A percentile compares a stretch with the other conserved stretches of the same genome.
Evolutionary conservation across 805 yeast species (phyloP).

Genomic region (Saturnispora dispora): DNA sequence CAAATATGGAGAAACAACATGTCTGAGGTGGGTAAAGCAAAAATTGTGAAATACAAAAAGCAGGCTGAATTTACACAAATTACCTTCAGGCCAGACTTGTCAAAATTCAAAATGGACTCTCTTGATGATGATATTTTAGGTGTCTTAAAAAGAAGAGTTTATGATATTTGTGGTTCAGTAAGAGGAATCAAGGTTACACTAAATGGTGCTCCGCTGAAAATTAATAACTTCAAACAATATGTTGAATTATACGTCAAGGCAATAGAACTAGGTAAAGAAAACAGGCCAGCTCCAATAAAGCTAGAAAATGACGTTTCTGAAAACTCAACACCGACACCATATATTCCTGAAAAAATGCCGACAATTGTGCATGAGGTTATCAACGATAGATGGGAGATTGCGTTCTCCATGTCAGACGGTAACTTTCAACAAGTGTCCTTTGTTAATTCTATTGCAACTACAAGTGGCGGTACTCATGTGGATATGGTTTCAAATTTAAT

Average conservation of each 20-base stretch:
- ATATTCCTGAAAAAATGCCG: slow-evolving; percentile 31
- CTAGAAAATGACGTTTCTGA: slow-evolving; percentile 3
- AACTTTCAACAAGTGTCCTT: slow-evolving; percentile 89
- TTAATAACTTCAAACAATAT: slow-evolving; percentile 73
- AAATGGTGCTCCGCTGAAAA: slow-evolving; percentile 61
- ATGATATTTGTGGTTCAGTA: slow-evolving; percentile 91
- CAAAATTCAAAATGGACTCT: slow-evolving; percentile 74
- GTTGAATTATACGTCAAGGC: slow-evolving; percentile 86
- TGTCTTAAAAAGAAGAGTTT: slow-evolving; percentile 86
- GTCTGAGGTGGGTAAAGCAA: slow-evolving; percentile 69
- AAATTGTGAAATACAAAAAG: slow-evolving; percentile 48
- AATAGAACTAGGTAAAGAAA: slow-evolving; percentile 42
- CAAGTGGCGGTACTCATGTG: slow-evolving; percentile 94
- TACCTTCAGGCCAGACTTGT: slow-evolving; percentile 80
- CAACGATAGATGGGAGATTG: slow-evolving; percentile 91
- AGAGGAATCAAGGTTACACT: slow-evolving; percentile 69
- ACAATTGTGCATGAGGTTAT: slow-evolving; percentile 71
- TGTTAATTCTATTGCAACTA: slow-evolving; percentile 95
- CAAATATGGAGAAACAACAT: slow-evolving; percentile 88
- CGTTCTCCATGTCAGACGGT: slow-evolving; percentile 88
- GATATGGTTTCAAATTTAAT: slow-evolving; percentile 79
- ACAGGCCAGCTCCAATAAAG: slow-evolving; percentile 11
- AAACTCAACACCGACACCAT: slow-evolving; percentile 6
- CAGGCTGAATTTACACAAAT: slow-evolving; percentile 77
- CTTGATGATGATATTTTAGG: slow-evolving; percentile 78